Conservation (phyloP, 1,139 yeast species). For the Yarrowia galli region DNA sequence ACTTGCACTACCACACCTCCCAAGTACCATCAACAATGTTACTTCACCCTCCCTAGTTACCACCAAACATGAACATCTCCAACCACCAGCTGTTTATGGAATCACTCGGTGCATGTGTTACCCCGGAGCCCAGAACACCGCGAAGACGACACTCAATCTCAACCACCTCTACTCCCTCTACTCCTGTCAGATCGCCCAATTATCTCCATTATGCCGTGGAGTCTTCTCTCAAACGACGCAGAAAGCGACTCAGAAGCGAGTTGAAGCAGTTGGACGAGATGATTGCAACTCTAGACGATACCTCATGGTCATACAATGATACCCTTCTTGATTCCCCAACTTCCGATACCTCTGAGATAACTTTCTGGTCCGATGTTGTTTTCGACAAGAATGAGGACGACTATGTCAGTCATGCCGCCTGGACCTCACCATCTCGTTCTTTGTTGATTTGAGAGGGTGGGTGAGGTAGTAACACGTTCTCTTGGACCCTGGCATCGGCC, state of each 20-base stretch:
- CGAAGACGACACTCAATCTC: background rate
- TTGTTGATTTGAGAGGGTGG: background rate
- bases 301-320: background rate
- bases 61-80: background rate
- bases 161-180: background rate
- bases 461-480: too few relatives aligned
- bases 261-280: background rate
- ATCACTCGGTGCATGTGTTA: background rate
- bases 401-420: background rate
- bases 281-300: background rate
- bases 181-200: background rate
- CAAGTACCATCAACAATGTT: background rate
- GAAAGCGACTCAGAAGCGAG: slow-evolving; percentile 7
- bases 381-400: background rate
- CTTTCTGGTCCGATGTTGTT: background rate
- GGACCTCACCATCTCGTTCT: background rate
- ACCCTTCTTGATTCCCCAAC: background rate
- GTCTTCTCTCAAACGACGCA: background rate
- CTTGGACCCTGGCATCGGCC: too few relatives aligned
- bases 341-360: background rate
- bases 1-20: too few relatives aligned
- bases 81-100: background rate
- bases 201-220: slow-evolving; percentile 11
- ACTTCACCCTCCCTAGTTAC: too few relatives aligned
- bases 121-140: background rate